Conservation (phyloP, 495 filamentous ascomycete species). For the Trichoderma virens region DNA sequence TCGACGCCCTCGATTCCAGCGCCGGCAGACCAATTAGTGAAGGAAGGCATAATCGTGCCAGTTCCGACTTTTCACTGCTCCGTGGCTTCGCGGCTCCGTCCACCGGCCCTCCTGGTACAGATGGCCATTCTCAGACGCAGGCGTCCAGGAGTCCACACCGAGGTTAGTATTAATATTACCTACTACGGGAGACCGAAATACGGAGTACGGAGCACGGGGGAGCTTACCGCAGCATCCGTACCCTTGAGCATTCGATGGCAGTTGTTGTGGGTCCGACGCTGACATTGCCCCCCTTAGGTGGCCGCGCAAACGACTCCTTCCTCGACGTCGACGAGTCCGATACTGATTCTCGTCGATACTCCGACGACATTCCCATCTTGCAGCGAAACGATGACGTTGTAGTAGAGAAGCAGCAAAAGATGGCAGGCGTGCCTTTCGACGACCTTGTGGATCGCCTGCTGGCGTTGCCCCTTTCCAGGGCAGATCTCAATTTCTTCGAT, state of each 20-base stretch:
- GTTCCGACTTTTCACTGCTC: conserved; percentile 53
- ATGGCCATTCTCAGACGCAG: conserved; percentile 17
- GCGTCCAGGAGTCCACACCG: conserved; percentile 11
- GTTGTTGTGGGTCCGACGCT: conserved; percentile 19
- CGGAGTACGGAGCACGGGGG: neutral
- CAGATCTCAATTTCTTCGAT: conserved; percentile 74
- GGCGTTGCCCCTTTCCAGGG: conserved; percentile 70
- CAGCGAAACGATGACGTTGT: conserved; percentile 46
- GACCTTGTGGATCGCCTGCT: conserved; percentile 84
- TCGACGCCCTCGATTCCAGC: conserved; percentile 39
- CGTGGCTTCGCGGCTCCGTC: conserved; percentile 29
- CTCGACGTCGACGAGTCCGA: conserved; percentile 55
- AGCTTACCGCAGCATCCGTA: conserved; percentile 13
- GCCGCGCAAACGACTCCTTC: conserved; percentile 35
- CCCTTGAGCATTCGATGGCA: conserved; percentile 16
- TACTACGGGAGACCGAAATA: neutral
- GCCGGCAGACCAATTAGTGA: conserved; percentile 42
- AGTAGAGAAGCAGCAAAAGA: conserved; percentile 40
- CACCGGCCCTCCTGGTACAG: conserved; percentile 9
- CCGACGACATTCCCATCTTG: conserved; percentile 54
- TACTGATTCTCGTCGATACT: conserved; percentile 42
- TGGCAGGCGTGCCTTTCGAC: conserved; percentile 66
- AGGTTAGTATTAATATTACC: neutral
- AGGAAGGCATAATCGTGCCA: conserved; percentile 55
- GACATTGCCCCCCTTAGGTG: conserved; percentile 6